A percentile compares a stretch with the other conserved stretches of the same genome.
These are phyloP conservation scores for Kernera saxatilis DNA, from an alignment of 345 rosid species.

Conservation along the genomic window DNA sequence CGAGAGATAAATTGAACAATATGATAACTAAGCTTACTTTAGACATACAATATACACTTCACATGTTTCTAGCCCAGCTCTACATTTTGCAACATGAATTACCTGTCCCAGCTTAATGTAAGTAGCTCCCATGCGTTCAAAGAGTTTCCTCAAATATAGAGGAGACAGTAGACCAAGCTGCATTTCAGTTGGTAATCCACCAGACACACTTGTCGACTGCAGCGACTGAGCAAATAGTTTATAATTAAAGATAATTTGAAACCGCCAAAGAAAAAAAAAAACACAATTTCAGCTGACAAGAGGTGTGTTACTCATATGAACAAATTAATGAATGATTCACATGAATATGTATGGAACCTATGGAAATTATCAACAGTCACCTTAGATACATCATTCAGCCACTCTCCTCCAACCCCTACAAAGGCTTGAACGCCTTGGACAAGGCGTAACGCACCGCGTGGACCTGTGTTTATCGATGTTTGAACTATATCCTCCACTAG, in stretches of 20 bases:
- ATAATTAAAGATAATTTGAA: neutral
- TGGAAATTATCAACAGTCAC: conserved; percentile 18
- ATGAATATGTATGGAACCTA: neutral
- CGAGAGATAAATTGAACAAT: neutral
- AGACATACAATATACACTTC: neutral
- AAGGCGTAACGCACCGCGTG: conserved; percentile 77
- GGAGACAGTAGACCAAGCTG: conserved; percentile 91
- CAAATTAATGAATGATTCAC: neutral
- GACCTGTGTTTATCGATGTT: conserved; percentile 88
- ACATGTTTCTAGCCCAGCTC: neutral
- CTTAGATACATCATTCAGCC: conserved; percentile 84
- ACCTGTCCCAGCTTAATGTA: conserved; percentile 96
- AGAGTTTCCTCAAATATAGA: conserved; percentile 75
- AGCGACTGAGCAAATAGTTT: neutral
- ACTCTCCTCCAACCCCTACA: conserved; percentile 82
- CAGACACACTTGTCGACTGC: conserved; percentile 59
- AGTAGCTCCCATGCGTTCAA: conserved; percentile 99
- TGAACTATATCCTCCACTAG: conserved; percentile 82
- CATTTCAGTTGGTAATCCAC: conserved; percentile 57
- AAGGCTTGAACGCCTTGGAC: conserved; percentile 94
- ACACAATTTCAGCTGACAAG: neutral
- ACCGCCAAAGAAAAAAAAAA: conserved; percentile 4
- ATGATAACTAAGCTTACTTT: neutral
- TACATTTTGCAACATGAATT: conserved; percentile 9
- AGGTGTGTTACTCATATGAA: neutral